A percentile compares a stretch with the other conserved stretches of the same genome.
Conservation (phyloP, 139 green algal species). For the Auxenochlorella pyrenoidosa region DNA sequence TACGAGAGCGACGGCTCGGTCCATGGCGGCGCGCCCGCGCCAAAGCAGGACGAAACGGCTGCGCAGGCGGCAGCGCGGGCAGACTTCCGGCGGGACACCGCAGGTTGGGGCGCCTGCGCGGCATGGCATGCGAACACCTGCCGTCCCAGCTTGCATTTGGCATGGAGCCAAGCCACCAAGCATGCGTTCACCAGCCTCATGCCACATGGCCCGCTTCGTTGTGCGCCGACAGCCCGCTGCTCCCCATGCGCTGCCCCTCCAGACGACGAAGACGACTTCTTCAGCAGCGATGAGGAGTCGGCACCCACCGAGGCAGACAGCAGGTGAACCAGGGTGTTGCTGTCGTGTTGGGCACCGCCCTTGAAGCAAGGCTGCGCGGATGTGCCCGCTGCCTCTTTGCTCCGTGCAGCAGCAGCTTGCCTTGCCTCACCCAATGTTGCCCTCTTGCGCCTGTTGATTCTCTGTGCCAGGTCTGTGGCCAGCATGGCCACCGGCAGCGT, state of each 20-base stretch:
- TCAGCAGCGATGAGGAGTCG: constrained; percentile 51
- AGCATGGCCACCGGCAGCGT: constrained; percentile 21
- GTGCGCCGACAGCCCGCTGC: too few species aligned
- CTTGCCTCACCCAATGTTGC: background rate
- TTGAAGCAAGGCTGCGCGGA: background rate
- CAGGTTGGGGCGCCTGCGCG: background rate
- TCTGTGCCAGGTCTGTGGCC: constrained; percentile 11
- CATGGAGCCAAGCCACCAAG: background rate
- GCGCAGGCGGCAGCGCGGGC: constrained; percentile 40
- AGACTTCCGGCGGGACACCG: constrained; percentile 44
- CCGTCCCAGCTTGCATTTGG: too few species aligned
- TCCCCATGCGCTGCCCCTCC: background rate
- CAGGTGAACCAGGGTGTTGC: background rate
- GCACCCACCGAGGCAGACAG: constrained; percentile 8
- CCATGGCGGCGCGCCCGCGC: background rate
- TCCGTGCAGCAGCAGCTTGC: background rate
- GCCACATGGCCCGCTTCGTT: background rate
- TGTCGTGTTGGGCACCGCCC: background rate
- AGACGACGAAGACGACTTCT: constrained; percentile 57
- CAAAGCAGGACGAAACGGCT: constrained; percentile 27
- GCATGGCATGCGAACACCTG: too few species aligned
- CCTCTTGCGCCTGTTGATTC: background rate
- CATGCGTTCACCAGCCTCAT: background rate
- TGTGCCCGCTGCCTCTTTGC: background rate
- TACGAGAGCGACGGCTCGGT: constrained; percentile 2